A percentile compares a stretch with the other conserved stretches of the same genome.
phyloP scores from a whole-genome alignment of 495 filamentous ascomycete species.

The Lasiosphaeria ovina region DNA sequence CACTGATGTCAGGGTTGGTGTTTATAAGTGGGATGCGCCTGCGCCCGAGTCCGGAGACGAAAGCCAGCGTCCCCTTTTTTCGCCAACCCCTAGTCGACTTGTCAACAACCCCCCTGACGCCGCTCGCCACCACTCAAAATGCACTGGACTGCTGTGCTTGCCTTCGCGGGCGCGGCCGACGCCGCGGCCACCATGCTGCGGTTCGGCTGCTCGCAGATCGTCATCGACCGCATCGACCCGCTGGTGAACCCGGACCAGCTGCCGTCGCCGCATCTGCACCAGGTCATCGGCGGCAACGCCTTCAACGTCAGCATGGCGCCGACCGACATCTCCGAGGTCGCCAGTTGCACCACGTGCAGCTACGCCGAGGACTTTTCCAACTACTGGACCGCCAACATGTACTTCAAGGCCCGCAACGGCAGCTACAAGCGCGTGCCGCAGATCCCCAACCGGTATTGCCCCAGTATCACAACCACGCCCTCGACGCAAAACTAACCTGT shows the following conservation, averaged over 20 bases:
- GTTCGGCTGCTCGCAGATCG: constrained; percentile 43
- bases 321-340: constrained; percentile 28
- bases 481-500: not conserved
- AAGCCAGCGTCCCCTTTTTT: not conserved
- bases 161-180: constrained; percentile 28
- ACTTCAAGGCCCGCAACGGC: constrained; percentile 42
- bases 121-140: constrained; percentile 25
- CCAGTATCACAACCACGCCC: too few relatives aligned
- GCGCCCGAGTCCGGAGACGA: not conserved
- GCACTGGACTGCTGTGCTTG: constrained; percentile 35
- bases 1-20: too few relatives aligned
- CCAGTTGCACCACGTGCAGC: constrained; percentile 38
- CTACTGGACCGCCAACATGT: constrained; percentile 47
- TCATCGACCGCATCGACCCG: constrained; percentile 39
- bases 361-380: constrained; percentile 41
- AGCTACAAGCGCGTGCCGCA: constrained; percentile 42
- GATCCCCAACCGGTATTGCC: constrained; percentile 30
- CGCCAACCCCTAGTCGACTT: too few relatives aligned
- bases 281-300: constrained; percentile 40
- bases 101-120: not conserved
- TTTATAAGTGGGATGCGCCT: too few relatives aligned
- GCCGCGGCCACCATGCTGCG: constrained; percentile 35
- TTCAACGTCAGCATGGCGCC: constrained; percentile 35
- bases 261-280: constrained; percentile 40
- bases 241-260: constrained; percentile 36